Base-by-base conservation (phyloP, 1,284 basidiomycete species). In the Heterobasidion occidentale region DNA sequence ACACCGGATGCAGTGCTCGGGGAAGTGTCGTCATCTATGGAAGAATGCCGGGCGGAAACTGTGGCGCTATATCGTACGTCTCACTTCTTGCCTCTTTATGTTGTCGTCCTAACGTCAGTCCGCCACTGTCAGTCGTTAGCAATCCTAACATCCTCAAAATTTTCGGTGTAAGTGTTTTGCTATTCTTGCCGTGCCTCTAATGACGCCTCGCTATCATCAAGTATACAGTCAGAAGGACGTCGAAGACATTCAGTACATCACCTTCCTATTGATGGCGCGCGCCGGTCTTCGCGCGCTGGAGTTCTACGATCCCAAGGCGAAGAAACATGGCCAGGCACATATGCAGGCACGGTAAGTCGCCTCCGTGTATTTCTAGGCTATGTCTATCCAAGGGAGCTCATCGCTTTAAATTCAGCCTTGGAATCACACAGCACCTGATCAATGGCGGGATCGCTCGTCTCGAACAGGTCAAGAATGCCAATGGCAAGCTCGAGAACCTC, bases 241-340 rank as follows among this genome's bases (percentile, higher is more conserved):
- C 19, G 86, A 91, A 54, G 86, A 91, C 49, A 78, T 94, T 19
- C 84, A 90, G 62, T 90, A 88, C 65, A 78, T 88, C 64, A 88
- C 86, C 0, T 94, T 90, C 78, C 75, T 93, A 34, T 68, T 88
- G 52, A 93, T 94, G 91, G 88, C 85, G 14, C 81, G 90, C n/a
- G 84, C 83, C 38, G 92, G 91, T 58, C 70, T 94, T 19, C 78
- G 85, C 46, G 90, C 83, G 1, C 77, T 94, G 46, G 90, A 93
- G 69, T 92, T 78, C 68, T 94, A 89, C 61, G 89, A 94, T 65
- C 90, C 91, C 33, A 74, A 71, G 34, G 88, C 83, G 8, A 74
- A 83, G 68, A 92, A 91, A 70, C 91, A 93, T 64, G 89, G 91
- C 17, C 92, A 94, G 67, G 92, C 92, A n/a, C 92, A 94, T 66